These are phyloP conservation scores for Pseudogymnoascus sp. DNA, from an alignment of 2,329 filamentous ascomycete genomes.

Conservation along the genomic window DNA sequence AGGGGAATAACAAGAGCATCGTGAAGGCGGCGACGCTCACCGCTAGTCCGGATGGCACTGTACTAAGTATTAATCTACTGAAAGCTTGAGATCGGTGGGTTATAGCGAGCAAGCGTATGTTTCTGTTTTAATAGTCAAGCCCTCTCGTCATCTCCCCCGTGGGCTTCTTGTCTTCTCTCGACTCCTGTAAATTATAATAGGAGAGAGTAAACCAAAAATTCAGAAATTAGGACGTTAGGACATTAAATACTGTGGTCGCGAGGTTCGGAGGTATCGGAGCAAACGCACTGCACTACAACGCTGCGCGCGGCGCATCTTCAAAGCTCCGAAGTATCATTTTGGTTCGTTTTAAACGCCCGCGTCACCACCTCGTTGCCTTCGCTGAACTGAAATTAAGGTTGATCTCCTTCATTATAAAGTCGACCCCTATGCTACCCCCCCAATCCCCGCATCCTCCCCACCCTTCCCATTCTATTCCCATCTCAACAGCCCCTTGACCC, in stretches of 20 bases:
- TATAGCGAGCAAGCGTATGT: no score
- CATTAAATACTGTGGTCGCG: neutral
- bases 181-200: neutral
- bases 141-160: no score
- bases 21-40: no score
- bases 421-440: neutral
- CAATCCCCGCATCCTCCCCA: neutral
- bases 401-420: neutral
- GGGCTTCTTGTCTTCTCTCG: no score
- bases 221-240: no score
- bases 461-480: neutral
- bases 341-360: neutral
- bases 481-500: neutral
- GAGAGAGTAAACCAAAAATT: neutral
- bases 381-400: neutral
- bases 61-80: no score
- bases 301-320: neutral
- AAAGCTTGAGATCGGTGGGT: no score
- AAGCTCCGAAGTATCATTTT: neutral
- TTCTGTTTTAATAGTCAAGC: no score
- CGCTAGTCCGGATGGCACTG: no score
- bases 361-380: neutral
- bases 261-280: neutral
- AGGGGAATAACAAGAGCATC: no score
- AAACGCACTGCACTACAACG: no score